Base-by-base conservation (phyloP, 2,329 filamentous ascomycete genomes). In the Apiospora rasikravindrae region DNA sequence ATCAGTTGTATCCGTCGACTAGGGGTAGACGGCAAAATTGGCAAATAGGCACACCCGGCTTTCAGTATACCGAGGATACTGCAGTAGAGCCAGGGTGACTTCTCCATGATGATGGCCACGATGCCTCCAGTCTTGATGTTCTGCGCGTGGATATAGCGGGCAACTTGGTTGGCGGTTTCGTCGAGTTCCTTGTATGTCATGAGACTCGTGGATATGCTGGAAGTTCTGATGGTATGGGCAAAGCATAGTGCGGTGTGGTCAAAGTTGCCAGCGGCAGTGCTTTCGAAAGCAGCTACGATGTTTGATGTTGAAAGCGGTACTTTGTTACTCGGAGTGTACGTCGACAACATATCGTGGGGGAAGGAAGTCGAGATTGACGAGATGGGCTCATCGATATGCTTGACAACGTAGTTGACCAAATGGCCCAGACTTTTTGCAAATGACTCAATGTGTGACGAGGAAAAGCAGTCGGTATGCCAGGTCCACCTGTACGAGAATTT, bases 81-180 rank as follows among this genome's bases (percentile, higher is more conserved):
- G 40, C 91, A 85, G 77, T 97, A 97, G 0, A 97, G 83, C 37
- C 90, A 81, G 0, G 90, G 80, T 0, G 92, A 95, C 78, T 96
- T 97, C 29, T 95, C 89, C 88, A 97, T 91, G 66, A 92, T 85
- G 64, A 97, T 88, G 45, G 91, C 91, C n/a, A 97, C 84, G 13
- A 94, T 82, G 22, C 89, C 85, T 10, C 90, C 88, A 1, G 85
- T 81, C 0, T 80, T 73, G 0, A 87, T 83, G 0, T 87, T 87
- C 1, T 82, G 78, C 3, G 83, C 76, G 11, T 84, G 76, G 0
- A 97, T 80, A 73, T 86, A 79, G 71, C 86, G 82, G 1, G 91
- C 93, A 70, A 96, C 83, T 57, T 79, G 82, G 76, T 95, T 95
- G 0, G 93, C 90, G 57, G 82, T 82, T 1, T 76, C 76, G 77